These are phyloP conservation scores for Extremus antarcticus DNA, from an alignment of 495 filamentous ascomycete genomes.

Conservation along the genomic window DNA sequence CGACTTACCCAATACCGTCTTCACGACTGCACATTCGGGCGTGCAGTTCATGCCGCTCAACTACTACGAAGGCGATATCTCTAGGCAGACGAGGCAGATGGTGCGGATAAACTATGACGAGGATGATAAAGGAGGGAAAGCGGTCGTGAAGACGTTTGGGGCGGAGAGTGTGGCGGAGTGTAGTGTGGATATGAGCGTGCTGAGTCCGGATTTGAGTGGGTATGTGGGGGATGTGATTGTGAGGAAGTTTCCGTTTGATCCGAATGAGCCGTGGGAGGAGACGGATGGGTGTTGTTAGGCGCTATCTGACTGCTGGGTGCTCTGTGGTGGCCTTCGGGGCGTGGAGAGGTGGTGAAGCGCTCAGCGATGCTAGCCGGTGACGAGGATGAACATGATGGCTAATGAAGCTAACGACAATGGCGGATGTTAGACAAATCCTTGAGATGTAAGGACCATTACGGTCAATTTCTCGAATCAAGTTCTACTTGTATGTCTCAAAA, in stretches of 20 bases:
- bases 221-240: slow-evolving; percentile 39
- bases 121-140: slow-evolving; percentile 26
- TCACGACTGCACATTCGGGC: slow-evolving; percentile 12
- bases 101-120: slow-evolving; percentile 32
- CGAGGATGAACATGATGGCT: no score
- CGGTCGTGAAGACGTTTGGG: slow-evolving; percentile 32
- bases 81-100: slow-evolving; percentile 14
- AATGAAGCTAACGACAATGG: no score
- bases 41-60: slow-evolving; percentile 15
- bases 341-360: no score
- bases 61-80: slow-evolving; percentile 10
- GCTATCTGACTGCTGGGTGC: no score
- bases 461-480: no score
- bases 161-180: slow-evolving; percentile 19
- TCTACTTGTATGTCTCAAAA: no score
- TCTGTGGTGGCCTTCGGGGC: no score
- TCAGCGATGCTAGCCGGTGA: no score
- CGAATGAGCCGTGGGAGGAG: slow-evolving; percentile 6
- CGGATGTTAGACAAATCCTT: no score
- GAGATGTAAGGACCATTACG: no score
- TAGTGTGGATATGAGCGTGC: slow-evolving; percentile 1
- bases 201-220: slow-evolving; percentile 22
- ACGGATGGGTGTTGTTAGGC: no score
- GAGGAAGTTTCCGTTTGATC: slow-evolving; percentile 35
- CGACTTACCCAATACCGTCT: slow-evolving; percentile 41